Evolutionary conservation across 176 grass and related monocot species (phyloP).

Genomic region (Olyra latifolia): DNA sequence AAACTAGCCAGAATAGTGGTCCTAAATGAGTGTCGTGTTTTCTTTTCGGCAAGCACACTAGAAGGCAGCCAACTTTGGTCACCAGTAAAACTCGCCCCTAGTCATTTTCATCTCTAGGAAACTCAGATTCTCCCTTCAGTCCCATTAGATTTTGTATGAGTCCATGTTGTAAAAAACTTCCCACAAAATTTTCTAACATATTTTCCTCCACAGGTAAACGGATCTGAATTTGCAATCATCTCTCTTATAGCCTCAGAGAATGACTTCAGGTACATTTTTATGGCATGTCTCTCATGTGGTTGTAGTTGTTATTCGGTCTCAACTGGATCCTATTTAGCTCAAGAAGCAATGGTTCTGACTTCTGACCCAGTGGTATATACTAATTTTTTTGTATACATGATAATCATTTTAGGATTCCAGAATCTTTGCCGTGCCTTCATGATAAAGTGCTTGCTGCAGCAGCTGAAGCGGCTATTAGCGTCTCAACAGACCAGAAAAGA

Average conservation of each 20-base stretch:
- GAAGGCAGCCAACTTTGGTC: not conserved
- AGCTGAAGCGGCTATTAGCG: slow-evolving; percentile 69
- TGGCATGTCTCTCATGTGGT: not conserved
- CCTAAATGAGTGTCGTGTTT: slow-evolving; percentile 31
- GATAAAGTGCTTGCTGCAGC: slow-evolving; percentile 93
- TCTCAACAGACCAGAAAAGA: slow-evolving; percentile 67
- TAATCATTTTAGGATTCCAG: slow-evolving; percentile 71
- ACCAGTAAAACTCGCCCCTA: not conserved
- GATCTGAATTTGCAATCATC: slow-evolving; percentile 78
- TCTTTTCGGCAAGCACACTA: slow-evolving; percentile 27
- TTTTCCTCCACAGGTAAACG: slow-evolving; percentile 58
- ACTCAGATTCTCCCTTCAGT: not conserved
- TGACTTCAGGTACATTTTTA: slow-evolving; percentile 72
- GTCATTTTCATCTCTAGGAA: slow-evolving; percentile 11
- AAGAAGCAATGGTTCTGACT: not conserved
- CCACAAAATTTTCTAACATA: slow-evolving; percentile 20
- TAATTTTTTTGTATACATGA: not conserved
- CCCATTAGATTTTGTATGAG: slow-evolving; percentile 26
- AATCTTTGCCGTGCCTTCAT: slow-evolving; percentile 85
- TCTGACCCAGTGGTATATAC: not conserved
- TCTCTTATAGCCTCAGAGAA: slow-evolving; percentile 69
- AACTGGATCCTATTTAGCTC: slow-evolving; percentile 14
- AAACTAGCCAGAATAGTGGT: slow-evolving; percentile 17
- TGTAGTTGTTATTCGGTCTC: not conserved
- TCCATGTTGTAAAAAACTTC: not conserved